phyloP scores from a whole-genome alignment of 2,329 filamentous ascomycete genomes.

The Colletotrichum gigasporum region DNA sequence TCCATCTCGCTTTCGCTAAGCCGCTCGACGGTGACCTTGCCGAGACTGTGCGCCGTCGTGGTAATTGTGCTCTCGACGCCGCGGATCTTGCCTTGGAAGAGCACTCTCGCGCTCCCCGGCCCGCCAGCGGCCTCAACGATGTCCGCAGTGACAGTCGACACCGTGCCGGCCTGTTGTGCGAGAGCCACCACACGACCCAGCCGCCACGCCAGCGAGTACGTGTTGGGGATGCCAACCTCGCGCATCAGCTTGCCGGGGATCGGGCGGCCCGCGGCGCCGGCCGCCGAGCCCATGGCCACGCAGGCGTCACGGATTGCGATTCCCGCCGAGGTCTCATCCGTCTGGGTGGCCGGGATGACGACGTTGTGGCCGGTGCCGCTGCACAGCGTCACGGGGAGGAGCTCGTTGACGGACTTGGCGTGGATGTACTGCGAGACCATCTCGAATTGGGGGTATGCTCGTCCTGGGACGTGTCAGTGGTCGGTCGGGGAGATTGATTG shows the following conservation, averaged over 20 bases:
- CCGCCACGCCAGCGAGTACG: slow-evolving; percentile 49
- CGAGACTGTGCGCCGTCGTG: slow-evolving; percentile 52
- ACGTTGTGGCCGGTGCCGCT: slow-evolving; percentile 36
- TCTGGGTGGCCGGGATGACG: slow-evolving; percentile 34
- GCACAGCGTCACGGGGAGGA: slow-evolving; percentile 37
- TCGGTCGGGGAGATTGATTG: no score
- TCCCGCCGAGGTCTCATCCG: slow-evolving; percentile 33
- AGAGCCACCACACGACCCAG: slow-evolving; percentile 61
- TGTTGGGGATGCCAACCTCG: slow-evolving; percentile 45
- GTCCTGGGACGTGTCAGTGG: slow-evolving; percentile 27
- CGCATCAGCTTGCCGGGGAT: slow-evolving; percentile 43
- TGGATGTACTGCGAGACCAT: slow-evolving; percentile 41
- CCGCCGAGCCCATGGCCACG: slow-evolving; percentile 42
- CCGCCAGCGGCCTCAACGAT: slow-evolving; percentile 50
- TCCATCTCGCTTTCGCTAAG: slow-evolving; percentile 47
- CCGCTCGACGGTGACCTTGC: slow-evolving; percentile 50
- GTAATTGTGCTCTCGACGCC: slow-evolving; percentile 51
- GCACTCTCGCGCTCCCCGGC: slow-evolving; percentile 33
- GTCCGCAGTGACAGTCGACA: slow-evolving; percentile 49
- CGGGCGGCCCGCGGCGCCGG: slow-evolving; percentile 44
- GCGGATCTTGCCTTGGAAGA: slow-evolving; percentile 41
- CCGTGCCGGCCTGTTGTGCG: slow-evolving; percentile 51
- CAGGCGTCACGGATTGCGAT: slow-evolving; percentile 38
- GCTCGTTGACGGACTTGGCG: slow-evolving; percentile 38
- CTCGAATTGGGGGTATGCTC: slow-evolving; percentile 39